A percentile compares a stretch with the other conserved stretches of the same genome.
These are phyloP conservation scores for Nigrospora osmanthi DNA, from an alignment of 2,329 filamentous ascomycete species.

Conservation along the genomic window DNA sequence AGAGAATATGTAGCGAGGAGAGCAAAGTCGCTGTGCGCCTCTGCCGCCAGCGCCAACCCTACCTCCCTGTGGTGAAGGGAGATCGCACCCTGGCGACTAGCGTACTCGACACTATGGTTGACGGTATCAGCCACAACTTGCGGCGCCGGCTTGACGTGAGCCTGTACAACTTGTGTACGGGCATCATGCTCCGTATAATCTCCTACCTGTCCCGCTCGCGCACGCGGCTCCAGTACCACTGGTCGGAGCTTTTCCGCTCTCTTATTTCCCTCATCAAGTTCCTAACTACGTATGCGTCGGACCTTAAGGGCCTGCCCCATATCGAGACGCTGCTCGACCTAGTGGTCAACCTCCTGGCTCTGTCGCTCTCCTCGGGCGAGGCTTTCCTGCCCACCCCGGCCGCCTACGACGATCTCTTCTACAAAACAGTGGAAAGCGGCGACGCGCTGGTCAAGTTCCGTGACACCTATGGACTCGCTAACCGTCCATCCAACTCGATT, in stretches of 20 bases:
- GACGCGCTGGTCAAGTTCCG: slow-evolving; percentile 77
- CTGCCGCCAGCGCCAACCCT: slow-evolving; percentile 83
- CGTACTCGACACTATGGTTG: slow-evolving; percentile 79
- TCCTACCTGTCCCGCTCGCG: slow-evolving; percentile 78
- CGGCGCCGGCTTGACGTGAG: slow-evolving; percentile 76
- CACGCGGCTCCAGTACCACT: slow-evolving; percentile 81
- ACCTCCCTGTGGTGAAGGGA: slow-evolving; percentile 64
- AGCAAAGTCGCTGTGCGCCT: slow-evolving; percentile 68
- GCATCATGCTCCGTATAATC: slow-evolving; percentile 74
- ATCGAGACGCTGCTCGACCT: slow-evolving; percentile 69
- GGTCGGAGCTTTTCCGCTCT: slow-evolving; percentile 89
- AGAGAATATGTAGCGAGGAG: slow-evolving; percentile 75
- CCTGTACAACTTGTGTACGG: slow-evolving; percentile 75
- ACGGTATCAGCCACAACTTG: slow-evolving; percentile 91
- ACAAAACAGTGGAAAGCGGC: slow-evolving; percentile 92
- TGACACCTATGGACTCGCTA: slow-evolving; percentile 59
- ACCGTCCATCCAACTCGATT: slow-evolving; percentile 61
- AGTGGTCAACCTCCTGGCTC: slow-evolving; percentile 73
- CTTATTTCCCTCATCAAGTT: slow-evolving; percentile 85
- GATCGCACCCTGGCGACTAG: slow-evolving; percentile 68
- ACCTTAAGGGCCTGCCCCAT: slow-evolving; percentile 61
- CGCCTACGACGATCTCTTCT: slow-evolving; percentile 94
- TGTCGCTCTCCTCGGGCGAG: slow-evolving; percentile 81
- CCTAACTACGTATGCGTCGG: slow-evolving; percentile 75
- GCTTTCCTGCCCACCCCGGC: slow-evolving; percentile 81